Base-by-base conservation (phyloP, 352 stramenopile genomes). In the Phytophthora constricta region DNA sequence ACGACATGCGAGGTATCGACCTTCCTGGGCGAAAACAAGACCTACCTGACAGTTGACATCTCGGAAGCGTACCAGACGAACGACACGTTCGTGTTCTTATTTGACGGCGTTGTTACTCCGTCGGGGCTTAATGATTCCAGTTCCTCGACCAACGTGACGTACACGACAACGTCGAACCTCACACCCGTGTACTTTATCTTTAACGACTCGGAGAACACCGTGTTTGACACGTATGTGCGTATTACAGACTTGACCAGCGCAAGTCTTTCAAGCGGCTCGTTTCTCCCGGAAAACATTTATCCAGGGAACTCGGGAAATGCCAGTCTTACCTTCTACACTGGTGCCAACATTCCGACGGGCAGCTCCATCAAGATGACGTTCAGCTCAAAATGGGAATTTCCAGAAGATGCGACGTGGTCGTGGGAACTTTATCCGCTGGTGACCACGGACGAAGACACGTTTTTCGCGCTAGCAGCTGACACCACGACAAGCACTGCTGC, bases 261-360 rank as follows among this genome's bases (percentile, higher is more conserved):
- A 1, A 68, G 62, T 5, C 62, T 95, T 5, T 89, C 80, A 4
- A 95, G 87, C 23, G 81, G 84, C 4, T 87, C 85, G 9, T 95
- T 95, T 55, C 62, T 93, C 1, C 87, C 87, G 7, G 84, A 95
- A 53, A 95, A 93, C 47, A 92, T 93, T 43, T 95, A 93, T 51
- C 87, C 87, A 4, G 87, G 87, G 20, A 95, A 93, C 61, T 77
- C 82, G 11, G 87, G 87, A 19, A 93, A 91, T 48, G 87, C 85
- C 7, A 91, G 68, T 28, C 72, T 95, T 14, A 82, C 78, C 17
- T 95, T 95, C 70, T 93, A 85, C 68, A 89, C 85, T 13, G 78
- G 84, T 42, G 83, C 85, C 11, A 76, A 75, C 19, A 80, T 93
- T 17, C 79, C 82, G 1, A 68, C 65, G 16, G 70, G 53, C 10